Conservation (phyloP, 106 monocot species). For the Acorus calamus region DNA sequence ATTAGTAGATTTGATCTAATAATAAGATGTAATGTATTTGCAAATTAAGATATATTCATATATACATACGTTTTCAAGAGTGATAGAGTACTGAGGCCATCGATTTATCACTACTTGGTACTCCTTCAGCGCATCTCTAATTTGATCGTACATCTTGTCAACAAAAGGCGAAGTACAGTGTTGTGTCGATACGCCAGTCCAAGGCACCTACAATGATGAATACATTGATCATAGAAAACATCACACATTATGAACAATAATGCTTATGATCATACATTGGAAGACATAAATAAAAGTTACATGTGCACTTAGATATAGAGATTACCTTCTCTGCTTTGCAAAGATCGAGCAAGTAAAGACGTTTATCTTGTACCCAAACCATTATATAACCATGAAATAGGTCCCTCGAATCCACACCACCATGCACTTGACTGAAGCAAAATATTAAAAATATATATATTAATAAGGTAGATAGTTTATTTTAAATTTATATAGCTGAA, state of each 20-base stretch:
- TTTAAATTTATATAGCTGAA: neutral
- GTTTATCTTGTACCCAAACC: constrained; percentile 87
- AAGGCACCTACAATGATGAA: constrained; percentile 33
- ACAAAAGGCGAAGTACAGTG: constrained; percentile 66
- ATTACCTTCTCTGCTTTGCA: constrained; percentile 76
- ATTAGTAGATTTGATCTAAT: neutral
- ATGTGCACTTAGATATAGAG: neutral
- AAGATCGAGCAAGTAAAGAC: constrained; percentile 61
- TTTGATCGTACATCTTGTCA: constrained; percentile 75
- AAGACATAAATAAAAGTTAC: neutral
- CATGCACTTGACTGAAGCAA: constrained; percentile 46
- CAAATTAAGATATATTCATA: neutral
- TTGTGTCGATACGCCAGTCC: constrained; percentile 31
- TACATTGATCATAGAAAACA: too few species aligned
- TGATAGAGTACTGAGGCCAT: constrained; percentile 87
- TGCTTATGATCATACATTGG: neutral
- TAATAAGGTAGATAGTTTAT: neutral
- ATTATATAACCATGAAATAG: constrained; percentile 82
- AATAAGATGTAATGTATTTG: neutral
- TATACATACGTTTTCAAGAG: constrained; percentile 65
- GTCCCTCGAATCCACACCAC: constrained; percentile 72
- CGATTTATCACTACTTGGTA: constrained; percentile 72
- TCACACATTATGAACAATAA: too few species aligned
- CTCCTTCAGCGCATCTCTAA: constrained; percentile 56
- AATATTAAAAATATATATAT: too few species aligned